These are phyloP conservation scores for Wickerhamomyces tratensis DNA, from an alignment of 805 yeast genomes.

Conservation along the genomic window DNA sequence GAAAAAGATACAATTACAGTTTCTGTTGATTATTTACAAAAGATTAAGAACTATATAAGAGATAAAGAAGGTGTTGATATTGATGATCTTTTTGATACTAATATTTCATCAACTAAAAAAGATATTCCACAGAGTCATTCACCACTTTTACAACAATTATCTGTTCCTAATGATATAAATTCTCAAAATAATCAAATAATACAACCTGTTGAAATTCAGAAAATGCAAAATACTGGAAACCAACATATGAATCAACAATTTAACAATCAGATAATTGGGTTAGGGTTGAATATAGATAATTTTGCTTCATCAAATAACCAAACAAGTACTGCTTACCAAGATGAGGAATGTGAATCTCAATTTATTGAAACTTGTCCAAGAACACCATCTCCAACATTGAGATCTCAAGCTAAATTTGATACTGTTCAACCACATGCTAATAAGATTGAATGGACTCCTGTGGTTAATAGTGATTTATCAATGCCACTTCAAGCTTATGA, in stretches of 20 bases:
- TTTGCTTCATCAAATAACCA: too few species aligned
- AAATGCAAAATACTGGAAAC: too few species aligned
- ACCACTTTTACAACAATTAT: neutral
- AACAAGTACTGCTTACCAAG: neutral
- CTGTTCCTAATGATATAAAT: too few species aligned
- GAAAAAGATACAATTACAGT: slow-evolving; percentile 13
- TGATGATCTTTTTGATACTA: slow-evolving; percentile 6
- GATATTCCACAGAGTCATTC: neutral
- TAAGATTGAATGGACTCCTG: slow-evolving; percentile 13
- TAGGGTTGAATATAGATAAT: too few species aligned
- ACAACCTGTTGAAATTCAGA: too few species aligned
- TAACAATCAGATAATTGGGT: neutral
- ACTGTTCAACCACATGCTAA: neutral
- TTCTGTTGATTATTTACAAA: slow-evolving; percentile 18
- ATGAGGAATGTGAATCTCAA: slow-evolving; percentile 17
- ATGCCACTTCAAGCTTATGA: slow-evolving; percentile 1
- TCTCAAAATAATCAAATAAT: too few species aligned
- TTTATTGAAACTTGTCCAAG: slow-evolving; percentile 24
- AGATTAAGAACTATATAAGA: slow-evolving; percentile 13
- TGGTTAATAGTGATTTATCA: slow-evolving; percentile 8
- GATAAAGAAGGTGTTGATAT: slow-evolving; percentile 13
- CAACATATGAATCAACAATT: neutral
- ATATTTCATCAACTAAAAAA: neutral
- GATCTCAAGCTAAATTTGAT: slow-evolving; percentile 23
- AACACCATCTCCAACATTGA: slow-evolving; percentile 35